Evolutionary conservation across 2,329 filamentous ascomycete species (phyloP).

Genomic region (Colletotrichum sidae): DNA sequence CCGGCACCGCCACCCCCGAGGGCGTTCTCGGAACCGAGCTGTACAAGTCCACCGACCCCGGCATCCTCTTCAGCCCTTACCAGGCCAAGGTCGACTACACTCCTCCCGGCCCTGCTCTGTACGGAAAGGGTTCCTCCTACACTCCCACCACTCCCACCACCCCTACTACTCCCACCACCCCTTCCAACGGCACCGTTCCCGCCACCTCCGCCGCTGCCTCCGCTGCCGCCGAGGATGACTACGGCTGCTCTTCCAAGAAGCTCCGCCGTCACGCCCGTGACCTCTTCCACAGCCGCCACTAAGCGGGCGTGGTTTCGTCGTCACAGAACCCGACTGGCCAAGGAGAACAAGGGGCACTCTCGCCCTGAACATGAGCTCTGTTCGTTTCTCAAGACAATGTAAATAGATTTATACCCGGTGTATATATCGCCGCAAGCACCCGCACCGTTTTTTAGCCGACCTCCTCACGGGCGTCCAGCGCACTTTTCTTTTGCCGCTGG

Average conservation of each 20-base stretch:
- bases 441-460: conserved; percentile 21
- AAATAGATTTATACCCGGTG: conserved; percentile 36
- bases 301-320: conserved; percentile 6
- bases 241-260: conserved; percentile 20
- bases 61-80: conserved; percentile 50
- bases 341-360: neutral
- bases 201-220: conserved; percentile 8
- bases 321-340: neutral
- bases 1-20: conserved; percentile 47
- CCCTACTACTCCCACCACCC: conserved; percentile 6
- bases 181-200: conserved; percentile 13
- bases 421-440: conserved; percentile 34
- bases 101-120: conserved; percentile 46
- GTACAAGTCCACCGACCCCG: conserved; percentile 45
- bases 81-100: conserved; percentile 42
- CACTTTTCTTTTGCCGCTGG: conserved; percentile 24
- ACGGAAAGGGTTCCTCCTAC: conserved; percentile 35
- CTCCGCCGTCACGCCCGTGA: conserved; percentile 31
- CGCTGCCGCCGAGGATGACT: conserved; percentile 3
- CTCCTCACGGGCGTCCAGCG: conserved; percentile 8
- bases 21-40: conserved; percentile 47
- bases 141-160: conserved; percentile 33
- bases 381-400: conserved; percentile 32
- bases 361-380: conserved; percentile 4
- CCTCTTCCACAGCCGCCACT: conserved; percentile 26